These are phyloP conservation scores for Angophora floribunda DNA, from an alignment of 345 rosid species.

Conservation along the genomic window DNA sequence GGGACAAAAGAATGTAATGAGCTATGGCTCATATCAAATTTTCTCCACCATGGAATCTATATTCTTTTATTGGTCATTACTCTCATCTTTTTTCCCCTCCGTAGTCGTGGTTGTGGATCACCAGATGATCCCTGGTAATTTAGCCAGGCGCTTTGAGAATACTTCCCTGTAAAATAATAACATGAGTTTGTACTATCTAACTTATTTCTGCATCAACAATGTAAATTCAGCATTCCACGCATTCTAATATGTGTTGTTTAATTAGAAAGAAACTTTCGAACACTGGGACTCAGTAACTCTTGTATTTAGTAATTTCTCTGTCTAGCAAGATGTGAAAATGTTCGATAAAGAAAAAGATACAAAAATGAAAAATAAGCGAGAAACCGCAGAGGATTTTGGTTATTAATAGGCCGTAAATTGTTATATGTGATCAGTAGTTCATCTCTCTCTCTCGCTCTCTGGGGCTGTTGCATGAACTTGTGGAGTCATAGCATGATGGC, in stretches of 20 bases:
- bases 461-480: too few species aligned
- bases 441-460: not conserved
- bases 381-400: not conserved
- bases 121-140: not conserved
- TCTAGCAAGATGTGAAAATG: not conserved
- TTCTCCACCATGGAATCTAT: not conserved
- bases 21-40: not conserved
- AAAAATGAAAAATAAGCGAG: rapidly evolving
- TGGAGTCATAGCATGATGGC: not conserved
- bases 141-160: not conserved
- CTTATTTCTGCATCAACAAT: not conserved
- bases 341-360: not conserved
- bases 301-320: not conserved
- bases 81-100: not conserved
- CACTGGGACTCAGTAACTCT: not conserved
- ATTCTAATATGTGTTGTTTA: not conserved
- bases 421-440: rapidly evolving
- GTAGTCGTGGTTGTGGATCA: not conserved
- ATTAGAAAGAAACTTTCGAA: not conserved
- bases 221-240: not conserved
- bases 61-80: not conserved
- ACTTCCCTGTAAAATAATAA: not conserved
- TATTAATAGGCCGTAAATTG: not conserved
- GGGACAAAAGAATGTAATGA: not conserved
- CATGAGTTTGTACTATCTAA: not conserved